phyloP scores from a whole-genome alignment of 2,329 filamentous ascomycete genomes.

The Teratosphaeria viscida region DNA sequence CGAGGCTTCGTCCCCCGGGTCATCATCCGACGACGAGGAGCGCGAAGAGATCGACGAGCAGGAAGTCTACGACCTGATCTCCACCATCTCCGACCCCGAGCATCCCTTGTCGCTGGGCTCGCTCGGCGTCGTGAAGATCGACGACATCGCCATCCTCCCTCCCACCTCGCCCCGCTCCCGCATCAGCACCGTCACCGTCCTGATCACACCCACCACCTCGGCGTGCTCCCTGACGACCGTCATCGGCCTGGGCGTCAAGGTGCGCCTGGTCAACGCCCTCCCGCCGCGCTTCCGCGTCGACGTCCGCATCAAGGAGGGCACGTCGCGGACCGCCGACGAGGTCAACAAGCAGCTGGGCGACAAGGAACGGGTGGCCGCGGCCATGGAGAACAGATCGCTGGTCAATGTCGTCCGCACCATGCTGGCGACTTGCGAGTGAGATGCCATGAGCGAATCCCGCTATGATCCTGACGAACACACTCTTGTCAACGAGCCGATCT shows the following conservation, averaged over 20 bases:
- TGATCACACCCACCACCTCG: constrained; percentile 92
- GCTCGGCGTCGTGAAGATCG: constrained; percentile 88
- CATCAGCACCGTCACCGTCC: constrained; percentile 68
- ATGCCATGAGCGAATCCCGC: not conserved
- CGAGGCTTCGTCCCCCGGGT: constrained; percentile 31
- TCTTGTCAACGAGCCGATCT: not conserved
- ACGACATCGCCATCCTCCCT: constrained; percentile 72
- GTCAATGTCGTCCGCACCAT: constrained; percentile 86
- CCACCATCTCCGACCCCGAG: constrained; percentile 90
- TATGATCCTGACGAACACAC: not conserved
- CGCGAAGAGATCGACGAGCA: constrained; percentile 89
- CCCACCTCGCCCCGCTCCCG: constrained; percentile 51
- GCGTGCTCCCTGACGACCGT: constrained; percentile 95
- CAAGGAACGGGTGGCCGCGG: constrained; percentile 92
- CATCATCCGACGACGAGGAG: constrained; percentile 38
- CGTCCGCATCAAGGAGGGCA: constrained; percentile 88
- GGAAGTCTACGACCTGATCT: constrained; percentile 94
- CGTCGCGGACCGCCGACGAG: constrained; percentile 88
- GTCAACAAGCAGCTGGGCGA: constrained; percentile 95
- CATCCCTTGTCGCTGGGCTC: constrained; percentile 90
- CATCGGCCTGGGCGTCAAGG: constrained; percentile 85
- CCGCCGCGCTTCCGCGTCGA: constrained; percentile 88
- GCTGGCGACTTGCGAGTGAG: constrained; percentile 43
- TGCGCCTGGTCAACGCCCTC: constrained; percentile 79
- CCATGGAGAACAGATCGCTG: constrained; percentile 84